Evolutionary conservation across 495 filamentous ascomycete genomes (phyloP).

Genomic region (Lasiosphaeris hirsuta): DNA sequence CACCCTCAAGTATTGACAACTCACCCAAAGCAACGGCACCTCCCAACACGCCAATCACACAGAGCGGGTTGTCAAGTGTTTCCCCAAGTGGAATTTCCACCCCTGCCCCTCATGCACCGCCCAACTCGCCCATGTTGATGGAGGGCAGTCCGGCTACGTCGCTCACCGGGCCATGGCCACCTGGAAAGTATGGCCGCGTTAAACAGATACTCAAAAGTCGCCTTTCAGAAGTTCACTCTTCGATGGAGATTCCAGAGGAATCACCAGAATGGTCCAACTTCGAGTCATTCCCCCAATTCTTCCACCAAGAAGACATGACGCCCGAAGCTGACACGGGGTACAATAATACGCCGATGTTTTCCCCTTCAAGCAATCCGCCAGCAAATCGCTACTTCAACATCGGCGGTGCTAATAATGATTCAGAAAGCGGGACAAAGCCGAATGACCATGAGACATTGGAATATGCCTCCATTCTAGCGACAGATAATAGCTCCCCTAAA

Average conservation of each 20-base stretch:
- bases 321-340: background rate
- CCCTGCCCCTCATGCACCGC: conserved; percentile 12
- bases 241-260: background rate
- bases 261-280: background rate
- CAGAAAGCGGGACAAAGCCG: background rate
- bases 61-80: conserved; percentile 3
- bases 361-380: background rate
- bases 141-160: background rate
- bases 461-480: background rate
- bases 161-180: background rate
- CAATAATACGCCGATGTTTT: background rate
- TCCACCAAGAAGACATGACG: background rate
- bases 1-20: background rate
- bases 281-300: conserved; percentile 1
- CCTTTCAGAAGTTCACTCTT: no score
- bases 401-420: background rate
- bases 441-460: conserved; percentile 2
- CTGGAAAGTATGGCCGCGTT: background rate
- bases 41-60: conserved; percentile 9
- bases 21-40: background rate
- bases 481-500: background rate
- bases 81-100: background rate
- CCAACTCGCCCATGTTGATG: conserved; percentile 11
- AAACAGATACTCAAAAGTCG: background rate
- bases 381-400: background rate